Conservation (phyloP, 2,329 filamentous ascomycete species). For the Aurifilum marmelostoma region DNA sequence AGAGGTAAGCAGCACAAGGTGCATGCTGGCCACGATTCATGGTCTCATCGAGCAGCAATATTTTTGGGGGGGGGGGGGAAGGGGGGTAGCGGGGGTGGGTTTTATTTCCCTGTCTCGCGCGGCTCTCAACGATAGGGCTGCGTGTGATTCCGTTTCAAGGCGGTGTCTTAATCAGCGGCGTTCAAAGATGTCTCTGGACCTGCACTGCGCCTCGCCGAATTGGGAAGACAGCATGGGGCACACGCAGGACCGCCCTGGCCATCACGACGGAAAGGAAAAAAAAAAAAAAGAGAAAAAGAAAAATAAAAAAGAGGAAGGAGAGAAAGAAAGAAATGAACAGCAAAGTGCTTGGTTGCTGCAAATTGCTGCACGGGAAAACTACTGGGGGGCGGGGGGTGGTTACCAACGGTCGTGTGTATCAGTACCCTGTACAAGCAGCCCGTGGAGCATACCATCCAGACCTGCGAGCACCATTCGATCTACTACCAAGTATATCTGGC, state of each 20-base stretch:
- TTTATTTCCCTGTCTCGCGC: not conserved
- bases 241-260: conserved; percentile 12
- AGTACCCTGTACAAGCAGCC: conserved; percentile 12
- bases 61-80: no score
- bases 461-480: conserved; percentile 16
- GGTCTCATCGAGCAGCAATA: conserved; percentile 24
- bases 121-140: conserved; percentile 15
- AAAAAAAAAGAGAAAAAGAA: no score
- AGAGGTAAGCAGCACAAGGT: conserved; percentile 4
- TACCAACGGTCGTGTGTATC: conserved; percentile 18
- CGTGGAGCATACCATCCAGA: conserved; percentile 17
- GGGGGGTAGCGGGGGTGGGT: conserved; percentile 9
- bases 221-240: conserved; percentile 11
- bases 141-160: conserved; percentile 6
- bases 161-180: conserved; percentile 23
- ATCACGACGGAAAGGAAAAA: no score
- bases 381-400: not conserved
- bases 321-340: no score
- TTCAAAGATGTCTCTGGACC: conserved; percentile 11
- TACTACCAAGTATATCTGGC: not conserved
- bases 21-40: not conserved
- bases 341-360: conserved; percentile 16
- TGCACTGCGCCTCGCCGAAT: conserved; percentile 17
- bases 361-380: conserved; percentile 2
- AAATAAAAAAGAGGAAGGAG: no score